phyloP scores from a whole-genome alignment of 2,329 filamentous ascomycete species.

The Chaetomiaceae sp. region DNA sequence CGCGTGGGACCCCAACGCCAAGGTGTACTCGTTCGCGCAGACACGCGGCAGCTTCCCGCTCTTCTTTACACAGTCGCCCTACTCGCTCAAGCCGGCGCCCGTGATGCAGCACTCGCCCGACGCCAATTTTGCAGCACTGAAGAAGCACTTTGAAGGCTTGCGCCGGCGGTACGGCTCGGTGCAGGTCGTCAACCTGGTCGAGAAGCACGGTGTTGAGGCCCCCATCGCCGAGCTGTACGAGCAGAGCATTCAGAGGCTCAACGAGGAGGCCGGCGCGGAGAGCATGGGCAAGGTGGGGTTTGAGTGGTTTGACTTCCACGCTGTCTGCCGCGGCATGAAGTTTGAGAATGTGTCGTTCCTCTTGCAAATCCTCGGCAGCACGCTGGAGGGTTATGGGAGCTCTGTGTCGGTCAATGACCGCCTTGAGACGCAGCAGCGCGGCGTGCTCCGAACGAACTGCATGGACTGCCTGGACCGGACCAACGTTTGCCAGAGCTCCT shows the following conservation, averaged over 20 bases:
- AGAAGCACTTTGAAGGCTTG: conserved; percentile 69
- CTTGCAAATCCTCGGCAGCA: conserved; percentile 60
- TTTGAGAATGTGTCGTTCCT: conserved; percentile 89
- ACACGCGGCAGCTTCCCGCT: conserved; percentile 85
- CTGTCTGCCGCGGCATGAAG: conserved; percentile 89
- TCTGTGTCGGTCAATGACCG: conserved; percentile 50
- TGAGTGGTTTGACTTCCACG: conserved; percentile 98
- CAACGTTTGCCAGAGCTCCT: conserved; percentile 91
- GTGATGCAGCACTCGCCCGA: conserved; percentile 73
- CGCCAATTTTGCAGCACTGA: conserved; percentile 72
- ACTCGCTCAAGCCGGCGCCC: conserved; percentile 83
- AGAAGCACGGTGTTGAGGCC: conserved; percentile 78
- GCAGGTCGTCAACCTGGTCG: conserved; percentile 77
- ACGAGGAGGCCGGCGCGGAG: conserved; percentile 49
- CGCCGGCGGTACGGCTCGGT: conserved; percentile 65
- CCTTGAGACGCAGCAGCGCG: conserved; percentile 51
- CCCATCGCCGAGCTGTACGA: conserved; percentile 75
- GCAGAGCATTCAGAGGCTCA: conserved; percentile 58
- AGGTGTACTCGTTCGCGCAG: conserved; percentile 78
- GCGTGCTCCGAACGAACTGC: conserved; percentile 88
- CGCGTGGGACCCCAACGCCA: conserved; percentile 55
- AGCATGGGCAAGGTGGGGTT: conserved; percentile 51
- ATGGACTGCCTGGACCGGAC: conserved; percentile 98
- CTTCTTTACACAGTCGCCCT: conserved; percentile 92
- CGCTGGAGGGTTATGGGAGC: conserved; percentile 66